phyloP scores from a whole-genome alignment of 441 rosid species.

The Aleurites moluccanus region DNA sequence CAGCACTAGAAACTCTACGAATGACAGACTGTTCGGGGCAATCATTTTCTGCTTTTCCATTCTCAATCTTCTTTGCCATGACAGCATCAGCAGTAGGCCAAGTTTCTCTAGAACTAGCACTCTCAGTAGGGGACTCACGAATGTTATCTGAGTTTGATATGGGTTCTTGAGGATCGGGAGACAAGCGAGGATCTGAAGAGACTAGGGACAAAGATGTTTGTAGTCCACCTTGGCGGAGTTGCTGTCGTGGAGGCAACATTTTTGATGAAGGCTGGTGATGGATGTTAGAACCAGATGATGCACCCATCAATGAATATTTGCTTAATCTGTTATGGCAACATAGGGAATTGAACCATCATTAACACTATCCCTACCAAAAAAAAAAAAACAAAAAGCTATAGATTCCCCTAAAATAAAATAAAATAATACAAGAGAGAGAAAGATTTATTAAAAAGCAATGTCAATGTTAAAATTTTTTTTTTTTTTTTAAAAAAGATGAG shows the following conservation, averaged over 20 bases:
- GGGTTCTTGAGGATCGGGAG: constrained; percentile 57
- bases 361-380: constrained; percentile 2
- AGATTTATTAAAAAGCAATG: background rate
- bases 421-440: background rate
- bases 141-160: constrained; percentile 66
- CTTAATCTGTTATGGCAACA: constrained; percentile 26
- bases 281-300: constrained; percentile 81
- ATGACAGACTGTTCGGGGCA: constrained; percentile 64
- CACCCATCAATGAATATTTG: constrained; percentile 53
- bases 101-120: constrained; percentile 94
- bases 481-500: no score
- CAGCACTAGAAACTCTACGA: constrained; percentile 61
- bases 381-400: no score
- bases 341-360: background rate
- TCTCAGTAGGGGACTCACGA: constrained; percentile 92
- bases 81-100: constrained; percentile 79
- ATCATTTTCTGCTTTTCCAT: constrained; percentile 64
- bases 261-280: constrained; percentile 52
- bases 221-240: constrained; percentile 55
- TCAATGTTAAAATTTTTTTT: no score
- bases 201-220: constrained; percentile 73
- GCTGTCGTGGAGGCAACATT: constrained; percentile 94
- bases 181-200: constrained; percentile 59
- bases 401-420: background rate
- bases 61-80: constrained; percentile 63